phyloP scores from a whole-genome alignment of 768 basidiomycete genomes.

The Kwoniella bestiolae region DNA sequence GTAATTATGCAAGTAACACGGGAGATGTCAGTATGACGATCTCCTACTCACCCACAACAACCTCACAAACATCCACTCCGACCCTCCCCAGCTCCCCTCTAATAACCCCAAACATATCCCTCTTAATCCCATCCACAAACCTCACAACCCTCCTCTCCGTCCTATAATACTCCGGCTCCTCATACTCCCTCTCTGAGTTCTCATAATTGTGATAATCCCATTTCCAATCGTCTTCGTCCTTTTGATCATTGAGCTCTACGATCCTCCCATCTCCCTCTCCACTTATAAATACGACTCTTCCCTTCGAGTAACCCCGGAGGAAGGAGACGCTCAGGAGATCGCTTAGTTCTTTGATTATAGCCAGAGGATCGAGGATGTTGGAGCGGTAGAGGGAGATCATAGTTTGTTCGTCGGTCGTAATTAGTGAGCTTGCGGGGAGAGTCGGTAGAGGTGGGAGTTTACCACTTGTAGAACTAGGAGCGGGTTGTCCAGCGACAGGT shows the following conservation, averaged over 20 bases:
- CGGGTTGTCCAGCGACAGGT: too few species aligned
- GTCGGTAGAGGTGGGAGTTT: neutral
- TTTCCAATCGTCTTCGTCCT: neutral
- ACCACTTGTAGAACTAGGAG: slow-evolving; percentile 21
- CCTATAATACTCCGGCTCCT: neutral
- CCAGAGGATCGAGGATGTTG: slow-evolving; percentile 45
- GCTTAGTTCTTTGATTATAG: slow-evolving; percentile 38
- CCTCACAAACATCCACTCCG: slow-evolving; percentile 46
- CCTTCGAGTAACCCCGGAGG: slow-evolving; percentile 5
- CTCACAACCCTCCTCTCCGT: slow-evolving; percentile 16
- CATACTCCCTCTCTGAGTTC: neutral
- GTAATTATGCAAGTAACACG: too few species aligned
- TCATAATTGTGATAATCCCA: neutral
- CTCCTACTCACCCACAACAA: slow-evolving; percentile 47
- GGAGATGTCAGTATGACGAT: too few species aligned
- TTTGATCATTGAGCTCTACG: neutral
- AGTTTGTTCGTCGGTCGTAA: slow-evolving; percentile 28
- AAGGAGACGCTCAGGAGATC: slow-evolving; percentile 26
- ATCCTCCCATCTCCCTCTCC: slow-evolving; percentile 11
- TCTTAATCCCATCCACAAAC: slow-evolving; percentile 30
- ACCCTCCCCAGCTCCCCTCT: slow-evolving; percentile 27
- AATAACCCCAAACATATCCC: slow-evolving; percentile 27
- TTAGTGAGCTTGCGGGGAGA: slow-evolving; percentile 13
- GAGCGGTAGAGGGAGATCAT: slow-evolving; percentile 38
- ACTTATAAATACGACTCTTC: slow-evolving; percentile 43